Percentiles rank a stretch among this genome's conserved stretches.
phyloP scores from a whole-genome alignment of 176 grass and related monocot species.

The Elymus sibiricus region DNA sequence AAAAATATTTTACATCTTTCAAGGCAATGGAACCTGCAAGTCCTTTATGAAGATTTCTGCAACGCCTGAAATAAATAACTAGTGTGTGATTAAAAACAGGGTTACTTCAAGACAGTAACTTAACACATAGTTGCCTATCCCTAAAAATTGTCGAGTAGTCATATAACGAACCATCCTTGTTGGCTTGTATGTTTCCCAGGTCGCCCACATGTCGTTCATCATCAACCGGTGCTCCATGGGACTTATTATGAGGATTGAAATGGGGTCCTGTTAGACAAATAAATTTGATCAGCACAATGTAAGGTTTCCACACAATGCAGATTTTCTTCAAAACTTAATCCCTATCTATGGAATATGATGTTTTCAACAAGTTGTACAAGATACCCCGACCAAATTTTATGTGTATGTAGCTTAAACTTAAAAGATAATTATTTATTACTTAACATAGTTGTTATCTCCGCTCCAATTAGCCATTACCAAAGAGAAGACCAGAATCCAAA shows the following conservation, averaged over 20 bases:
- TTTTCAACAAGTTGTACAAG: neutral
- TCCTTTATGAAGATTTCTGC: conserved; percentile 69
- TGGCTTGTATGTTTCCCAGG: conserved; percentile 63
- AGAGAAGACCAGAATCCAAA: neutral
- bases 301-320: neutral
- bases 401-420: neutral
- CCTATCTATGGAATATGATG: neutral
- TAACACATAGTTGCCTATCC: neutral
- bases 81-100: neutral
- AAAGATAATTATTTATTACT: neutral
- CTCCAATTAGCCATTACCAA: neutral
- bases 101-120: neutral
- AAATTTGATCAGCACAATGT: neutral
- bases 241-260: conserved; percentile 63
- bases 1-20: neutral
- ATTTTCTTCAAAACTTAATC: neutral
- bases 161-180: conserved; percentile 52
- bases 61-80: conserved; percentile 41
- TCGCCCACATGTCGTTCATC: conserved; percentile 54
- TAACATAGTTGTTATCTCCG: neutral
- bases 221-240: conserved; percentile 60
- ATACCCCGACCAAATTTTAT: neutral
- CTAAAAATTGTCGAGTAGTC: neutral
- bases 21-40: conserved; percentile 33
- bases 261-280: conserved; percentile 44